phyloP scores from a whole-genome alignment of 2,329 filamentous ascomycete species.

The Colletotrichum chlorophyti region DNA sequence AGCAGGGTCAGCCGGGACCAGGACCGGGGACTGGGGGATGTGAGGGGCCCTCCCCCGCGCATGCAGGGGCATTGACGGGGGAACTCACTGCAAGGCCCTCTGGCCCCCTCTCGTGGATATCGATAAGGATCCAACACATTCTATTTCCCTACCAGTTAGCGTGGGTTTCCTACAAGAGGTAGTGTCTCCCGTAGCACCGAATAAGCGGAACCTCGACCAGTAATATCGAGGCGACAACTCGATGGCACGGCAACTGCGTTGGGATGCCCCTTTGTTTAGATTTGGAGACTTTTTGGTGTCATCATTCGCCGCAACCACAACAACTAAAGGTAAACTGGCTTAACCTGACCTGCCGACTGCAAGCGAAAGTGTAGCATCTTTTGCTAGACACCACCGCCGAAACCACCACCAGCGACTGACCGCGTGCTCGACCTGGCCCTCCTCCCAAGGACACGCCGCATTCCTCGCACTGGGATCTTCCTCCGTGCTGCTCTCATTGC shows the following conservation, averaged over 20 bases:
- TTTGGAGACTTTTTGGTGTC: not conserved
- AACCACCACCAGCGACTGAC: not conserved
- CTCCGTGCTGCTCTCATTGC: constrained; percentile 1
- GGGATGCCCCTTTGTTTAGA: constrained; percentile 23
- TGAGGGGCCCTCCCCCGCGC: constrained; percentile 2
- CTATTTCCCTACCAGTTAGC: too few relatives aligned
- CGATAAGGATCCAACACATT: constrained; percentile 2
- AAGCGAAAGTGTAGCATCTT: too few relatives aligned
- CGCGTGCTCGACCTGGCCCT: not conserved
- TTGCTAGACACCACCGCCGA: too few relatives aligned
- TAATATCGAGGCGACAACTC: constrained; percentile 7
- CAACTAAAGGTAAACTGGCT: too few relatives aligned
- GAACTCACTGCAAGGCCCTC: not conserved
- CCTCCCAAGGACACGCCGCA: not conserved
- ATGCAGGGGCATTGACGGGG: too few relatives aligned
- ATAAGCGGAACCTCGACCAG: constrained; percentile 10
- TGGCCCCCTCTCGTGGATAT: not conserved
- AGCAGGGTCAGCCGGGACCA: too few relatives aligned
- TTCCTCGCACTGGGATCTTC: constrained; percentile 15
- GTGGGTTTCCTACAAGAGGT: too few relatives aligned
- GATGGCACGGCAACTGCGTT: constrained; percentile 25
- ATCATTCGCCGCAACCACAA: constrained; percentile 21
- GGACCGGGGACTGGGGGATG: not conserved
- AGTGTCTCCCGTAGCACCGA: not conserved
- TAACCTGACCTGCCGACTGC: too few relatives aligned